Percentiles rank a stretch among this genome's conserved stretches.
Evolutionary conservation across 257 asterid species (phyloP).

Genomic region (Coffea canephora): DNA sequence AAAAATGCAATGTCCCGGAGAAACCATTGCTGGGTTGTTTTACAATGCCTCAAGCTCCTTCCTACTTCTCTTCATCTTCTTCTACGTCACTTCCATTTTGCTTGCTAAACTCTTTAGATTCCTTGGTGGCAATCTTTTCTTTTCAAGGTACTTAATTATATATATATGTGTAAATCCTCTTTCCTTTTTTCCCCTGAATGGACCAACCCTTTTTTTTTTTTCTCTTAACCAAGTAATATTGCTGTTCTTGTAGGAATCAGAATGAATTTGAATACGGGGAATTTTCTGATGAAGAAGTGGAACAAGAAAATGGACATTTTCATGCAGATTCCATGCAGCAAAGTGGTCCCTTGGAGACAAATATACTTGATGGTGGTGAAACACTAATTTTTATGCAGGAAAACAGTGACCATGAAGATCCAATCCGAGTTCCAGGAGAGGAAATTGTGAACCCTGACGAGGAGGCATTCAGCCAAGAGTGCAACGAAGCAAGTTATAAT

Average conservation of each 20-base stretch:
- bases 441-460: not conserved
- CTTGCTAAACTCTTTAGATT: conserved; percentile 61
- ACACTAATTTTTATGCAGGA: conserved; percentile 6
- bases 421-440: not conserved
- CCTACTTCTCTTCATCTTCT: conserved; percentile 65
- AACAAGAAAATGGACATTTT: conserved; percentile 26
- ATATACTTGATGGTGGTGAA: conserved; percentile 15
- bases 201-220: too few relatives aligned
- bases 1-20: conserved; percentile 65
- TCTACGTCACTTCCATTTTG: conserved; percentile 69
- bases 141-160: conserved; percentile 48
- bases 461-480: not conserved
- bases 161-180: not conserved
- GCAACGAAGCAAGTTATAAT: conserved; percentile 20
- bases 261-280: conserved; percentile 45
- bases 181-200: not conserved
- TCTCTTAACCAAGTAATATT: not conserved
- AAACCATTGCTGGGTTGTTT: conserved; percentile 61
- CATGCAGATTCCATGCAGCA: conserved; percentile 22
- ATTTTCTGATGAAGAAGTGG: conserved; percentile 50
- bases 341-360: conserved; percentile 19
- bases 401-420: not conserved
- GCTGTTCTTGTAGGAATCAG: conserved; percentile 42
- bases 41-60: conserved; percentile 65
- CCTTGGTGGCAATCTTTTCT: conserved; percentile 73